phyloP scores from a whole-genome alignment of 805 yeast genomes.

The Debaryomyces maramus region DNA sequence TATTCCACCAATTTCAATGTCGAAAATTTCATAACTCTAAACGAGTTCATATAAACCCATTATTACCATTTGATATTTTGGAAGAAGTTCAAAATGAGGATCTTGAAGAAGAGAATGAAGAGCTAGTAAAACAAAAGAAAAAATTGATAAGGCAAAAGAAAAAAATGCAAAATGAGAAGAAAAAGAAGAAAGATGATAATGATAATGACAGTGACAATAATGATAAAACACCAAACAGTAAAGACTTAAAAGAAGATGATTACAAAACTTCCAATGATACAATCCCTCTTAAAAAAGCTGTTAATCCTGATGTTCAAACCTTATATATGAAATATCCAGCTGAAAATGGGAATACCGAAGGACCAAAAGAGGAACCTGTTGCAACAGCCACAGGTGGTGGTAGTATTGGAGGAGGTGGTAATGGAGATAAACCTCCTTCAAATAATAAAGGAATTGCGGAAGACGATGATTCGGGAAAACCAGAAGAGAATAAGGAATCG shows the following conservation, averaged over 20 bases:
- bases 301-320: conserved; percentile 5
- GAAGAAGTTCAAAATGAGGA: conserved; percentile 38
- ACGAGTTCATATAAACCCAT: conserved; percentile 25
- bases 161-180: conserved; percentile 10
- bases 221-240: conserved; percentile 7
- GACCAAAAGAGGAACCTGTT: background rate
- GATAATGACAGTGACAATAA: conserved; percentile 10
- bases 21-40: background rate
- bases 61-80: conserved; percentile 42
- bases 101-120: conserved; percentile 24
- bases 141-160: conserved; percentile 23
- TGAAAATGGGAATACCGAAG: background rate
- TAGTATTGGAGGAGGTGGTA: conserved; percentile 10
- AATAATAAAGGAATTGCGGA: conserved; percentile 3
- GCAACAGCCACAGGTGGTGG: conserved; percentile 2
- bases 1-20: background rate
- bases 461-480: conserved; percentile 3
- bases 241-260: conserved; percentile 4
- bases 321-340: conserved; percentile 2
- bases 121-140: conserved; percentile 28
- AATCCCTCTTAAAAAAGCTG: conserved; percentile 11
- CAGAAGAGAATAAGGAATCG: conserved; percentile 9
- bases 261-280: conserved; percentile 11
- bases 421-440: conserved; percentile 7
- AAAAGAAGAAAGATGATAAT: conserved; percentile 6